Conservation (phyloP, 768 basidiomycete species). For the Cubamyces lactineus region DNA sequence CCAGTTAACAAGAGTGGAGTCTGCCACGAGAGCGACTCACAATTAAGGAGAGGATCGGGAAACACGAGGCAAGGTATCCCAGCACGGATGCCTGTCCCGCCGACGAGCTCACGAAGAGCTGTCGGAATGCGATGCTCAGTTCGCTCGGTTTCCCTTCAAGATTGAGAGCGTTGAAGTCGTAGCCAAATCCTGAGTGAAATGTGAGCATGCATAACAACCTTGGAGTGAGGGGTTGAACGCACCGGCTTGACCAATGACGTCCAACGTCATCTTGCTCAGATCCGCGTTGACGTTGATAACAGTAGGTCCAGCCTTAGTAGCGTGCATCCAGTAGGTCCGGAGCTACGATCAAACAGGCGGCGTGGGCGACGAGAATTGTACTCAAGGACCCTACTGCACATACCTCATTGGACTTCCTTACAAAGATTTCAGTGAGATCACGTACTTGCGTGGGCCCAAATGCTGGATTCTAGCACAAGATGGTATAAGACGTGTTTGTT, state of each 20-base stretch:
- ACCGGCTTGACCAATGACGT: constrained; percentile 48
- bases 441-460: constrained; percentile 65
- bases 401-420: constrained; percentile 58
- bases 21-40: constrained; percentile 2
- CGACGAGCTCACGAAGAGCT: constrained; percentile 22
- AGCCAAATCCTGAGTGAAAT: constrained; percentile 37
- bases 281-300: constrained; percentile 38
- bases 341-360: not conserved
- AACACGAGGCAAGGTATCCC: not conserved
- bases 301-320: constrained; percentile 10
- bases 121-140: constrained; percentile 35
- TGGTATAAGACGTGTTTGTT: too few species aligned
- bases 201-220: not conserved
- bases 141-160: constrained; percentile 33
- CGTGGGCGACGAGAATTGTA: too few species aligned
- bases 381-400: not conserved
- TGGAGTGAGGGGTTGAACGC: not conserved
- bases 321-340: constrained; percentile 4
- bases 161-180: constrained; percentile 38
- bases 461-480: constrained; percentile 55
- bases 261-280: constrained; percentile 41
- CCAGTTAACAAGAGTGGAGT: not conserved
- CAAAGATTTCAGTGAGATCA: constrained; percentile 57
- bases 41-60: constrained; percentile 29
- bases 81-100: not conserved